Evolutionary conservation across 2,329 filamentous ascomycete genomes (phyloP).

Genomic region (Fusarium sp.): DNA sequence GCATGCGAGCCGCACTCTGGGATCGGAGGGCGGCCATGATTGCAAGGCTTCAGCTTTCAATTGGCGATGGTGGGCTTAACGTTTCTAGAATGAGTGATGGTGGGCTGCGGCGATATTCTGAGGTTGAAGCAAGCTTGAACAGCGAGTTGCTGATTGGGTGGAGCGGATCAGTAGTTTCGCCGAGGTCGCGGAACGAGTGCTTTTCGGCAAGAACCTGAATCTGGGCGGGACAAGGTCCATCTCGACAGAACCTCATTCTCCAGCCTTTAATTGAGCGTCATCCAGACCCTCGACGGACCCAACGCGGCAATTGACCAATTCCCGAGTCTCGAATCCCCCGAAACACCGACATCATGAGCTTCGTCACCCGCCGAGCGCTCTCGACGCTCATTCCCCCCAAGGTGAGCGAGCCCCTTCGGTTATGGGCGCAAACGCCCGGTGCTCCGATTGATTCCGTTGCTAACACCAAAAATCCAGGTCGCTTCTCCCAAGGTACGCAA

Average conservation of each 20-base stretch:
- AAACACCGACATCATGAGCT: constrained; percentile 81
- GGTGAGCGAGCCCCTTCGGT: constrained; percentile 66
- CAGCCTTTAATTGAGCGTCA: constrained; percentile 53
- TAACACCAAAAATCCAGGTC: constrained; percentile 67
- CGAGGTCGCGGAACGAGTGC: constrained; percentile 57
- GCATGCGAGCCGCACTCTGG: constrained; percentile 63
- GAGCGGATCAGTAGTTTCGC: constrained; percentile 57
- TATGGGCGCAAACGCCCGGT: constrained; percentile 42
- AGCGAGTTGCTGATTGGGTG: constrained; percentile 56
- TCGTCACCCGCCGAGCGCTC: constrained; percentile 87
- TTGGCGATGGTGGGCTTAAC: constrained; percentile 36
- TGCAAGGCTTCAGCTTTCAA: constrained; percentile 48
- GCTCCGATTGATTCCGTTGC: constrained; percentile 51
- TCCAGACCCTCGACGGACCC: constrained; percentile 49
- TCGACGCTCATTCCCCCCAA: constrained; percentile 99
- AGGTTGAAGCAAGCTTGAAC: constrained; percentile 47
- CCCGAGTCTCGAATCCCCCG: constrained; percentile 41
- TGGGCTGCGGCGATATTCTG: constrained; percentile 48
- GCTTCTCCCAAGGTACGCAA: constrained; percentile 81
- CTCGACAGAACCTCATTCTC: constrained; percentile 44
- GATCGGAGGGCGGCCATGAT: constrained; percentile 76
- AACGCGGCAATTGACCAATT: constrained; percentile 47
- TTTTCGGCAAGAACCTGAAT: constrained; percentile 58
- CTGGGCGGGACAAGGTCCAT: constrained; percentile 44
- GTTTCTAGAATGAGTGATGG: constrained; percentile 42